Conservation (phyloP, 2,329 filamentous ascomycete genomes). For the Aspergillus vadensis region DNA sequence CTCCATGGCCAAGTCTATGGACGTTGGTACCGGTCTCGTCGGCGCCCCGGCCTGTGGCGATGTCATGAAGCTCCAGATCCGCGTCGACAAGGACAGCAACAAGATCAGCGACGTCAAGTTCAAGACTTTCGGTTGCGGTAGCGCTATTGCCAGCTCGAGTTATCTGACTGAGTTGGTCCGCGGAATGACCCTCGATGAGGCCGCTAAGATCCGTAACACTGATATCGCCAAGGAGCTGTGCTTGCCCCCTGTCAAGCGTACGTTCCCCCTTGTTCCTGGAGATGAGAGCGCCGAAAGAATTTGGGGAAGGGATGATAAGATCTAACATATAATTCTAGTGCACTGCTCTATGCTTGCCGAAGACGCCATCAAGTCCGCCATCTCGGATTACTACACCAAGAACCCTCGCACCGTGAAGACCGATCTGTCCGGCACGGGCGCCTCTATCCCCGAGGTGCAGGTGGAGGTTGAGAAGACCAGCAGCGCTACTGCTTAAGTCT, state of each 20-base stretch:
- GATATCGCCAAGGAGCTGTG: constrained; percentile 97
- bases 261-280: constrained; percentile 40
- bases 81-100: constrained; percentile 83
- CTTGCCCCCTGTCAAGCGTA: constrained; percentile 85
- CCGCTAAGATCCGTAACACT: constrained; percentile 88
- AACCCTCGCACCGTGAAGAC: constrained; percentile 76
- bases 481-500: constrained; percentile 26
- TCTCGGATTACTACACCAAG: constrained; percentile 88
- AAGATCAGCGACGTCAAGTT: constrained; percentile 95
- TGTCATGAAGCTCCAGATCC: constrained; percentile 92
- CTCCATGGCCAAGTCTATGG: constrained; percentile 70
- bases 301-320: not conserved
- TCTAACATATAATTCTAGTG: constrained; percentile 50
- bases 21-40: constrained; percentile 89
- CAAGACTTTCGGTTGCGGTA: constrained; percentile 96
- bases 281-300: not conserved
- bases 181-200: constrained; percentile 95
- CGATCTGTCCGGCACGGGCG: constrained; percentile 73
- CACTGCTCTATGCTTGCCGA: constrained; percentile 93
- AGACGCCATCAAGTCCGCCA: constrained; percentile 89
- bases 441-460: constrained; percentile 63
- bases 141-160: constrained; percentile 89
- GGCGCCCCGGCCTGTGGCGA: constrained; percentile 88
- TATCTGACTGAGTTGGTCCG: constrained; percentile 94
- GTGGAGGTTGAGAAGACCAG: constrained; percentile 47